phyloP scores from a whole-genome alignment of 257 asterid genomes.

The Nicotiana otophora region DNA sequence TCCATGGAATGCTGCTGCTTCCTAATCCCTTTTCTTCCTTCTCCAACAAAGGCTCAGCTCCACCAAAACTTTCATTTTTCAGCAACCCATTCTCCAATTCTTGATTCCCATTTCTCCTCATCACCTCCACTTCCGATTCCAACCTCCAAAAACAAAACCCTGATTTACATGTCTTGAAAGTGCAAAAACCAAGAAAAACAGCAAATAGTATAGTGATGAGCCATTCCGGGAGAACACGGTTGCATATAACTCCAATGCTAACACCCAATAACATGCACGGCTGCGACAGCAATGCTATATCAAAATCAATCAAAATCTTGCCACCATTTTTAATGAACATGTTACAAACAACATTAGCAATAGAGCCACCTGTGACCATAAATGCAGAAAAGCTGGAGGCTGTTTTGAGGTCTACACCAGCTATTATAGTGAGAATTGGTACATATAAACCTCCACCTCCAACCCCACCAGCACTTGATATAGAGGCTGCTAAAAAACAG shows the following conservation, averaged over 20 bases:
- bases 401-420: constrained; percentile 63
- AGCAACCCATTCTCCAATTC: constrained; percentile 23
- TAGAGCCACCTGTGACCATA: constrained; percentile 79
- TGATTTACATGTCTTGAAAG: constrained; percentile 59
- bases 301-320: constrained; percentile 49
- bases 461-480: constrained; percentile 84
- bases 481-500: constrained; percentile 54
- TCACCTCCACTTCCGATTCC: constrained; percentile 39
- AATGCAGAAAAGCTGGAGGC: constrained; percentile 67
- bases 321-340: constrained; percentile 21
- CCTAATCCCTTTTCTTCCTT: not conserved
- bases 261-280: constrained; percentile 87
- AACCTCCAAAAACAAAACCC: constrained; percentile 54
- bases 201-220: constrained; percentile 53
- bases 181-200: constrained; percentile 54
- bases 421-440: constrained; percentile 57
- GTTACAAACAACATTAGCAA: constrained; percentile 52
- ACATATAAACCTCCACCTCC: constrained; percentile 84
- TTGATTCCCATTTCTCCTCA: not conserved
- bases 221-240: constrained; percentile 74
- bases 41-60: constrained; percentile 29
- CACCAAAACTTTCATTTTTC: not conserved
- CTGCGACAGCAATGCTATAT: constrained; percentile 68
- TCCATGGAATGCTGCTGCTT: constrained; percentile 41
- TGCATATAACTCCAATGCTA: constrained; percentile 66